phyloP scores from a whole-genome alignment of 176 grass and related monocot genomes.

The Dactylis glomerata region DNA sequence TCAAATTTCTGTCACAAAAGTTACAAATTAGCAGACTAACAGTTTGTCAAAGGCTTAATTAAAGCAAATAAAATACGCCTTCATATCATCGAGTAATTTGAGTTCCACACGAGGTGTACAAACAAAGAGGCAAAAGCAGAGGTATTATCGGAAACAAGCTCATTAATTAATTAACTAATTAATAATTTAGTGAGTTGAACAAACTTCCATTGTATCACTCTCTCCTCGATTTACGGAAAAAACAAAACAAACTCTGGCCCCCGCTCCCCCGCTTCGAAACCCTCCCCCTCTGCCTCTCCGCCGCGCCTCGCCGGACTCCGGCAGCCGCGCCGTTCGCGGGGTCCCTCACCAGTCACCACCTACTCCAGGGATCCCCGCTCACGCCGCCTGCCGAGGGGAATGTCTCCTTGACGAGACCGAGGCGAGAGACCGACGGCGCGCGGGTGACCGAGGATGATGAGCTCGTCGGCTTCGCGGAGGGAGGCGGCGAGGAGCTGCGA shows the following conservation, averaged over 20 bases:
- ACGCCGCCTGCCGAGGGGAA: background rate
- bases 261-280: background rate
- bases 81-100: no score
- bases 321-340: background rate
- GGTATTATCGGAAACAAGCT: background rate
- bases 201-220: background rate
- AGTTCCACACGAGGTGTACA: background rate
- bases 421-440: background rate
- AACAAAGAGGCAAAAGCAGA: background rate
- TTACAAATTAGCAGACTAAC: no score
- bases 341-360: background rate
- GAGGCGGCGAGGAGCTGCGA: constrained; percentile 30
- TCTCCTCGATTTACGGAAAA: background rate
- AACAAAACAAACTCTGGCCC: background rate
- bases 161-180: background rate
- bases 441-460: constrained; percentile 16
- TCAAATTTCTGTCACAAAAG: no score
- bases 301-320: constrained; percentile 41
- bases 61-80: no score
- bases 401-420: constrained; percentile 17
- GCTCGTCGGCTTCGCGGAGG: constrained; percentile 30
- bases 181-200: background rate
- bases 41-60: no score
- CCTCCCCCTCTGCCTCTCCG: constrained; percentile 13
- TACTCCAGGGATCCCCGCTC: background rate